Evolutionary conservation across 1,284 basidiomycete species (phyloP).

Genomic region (Leccinum idahoense): DNA sequence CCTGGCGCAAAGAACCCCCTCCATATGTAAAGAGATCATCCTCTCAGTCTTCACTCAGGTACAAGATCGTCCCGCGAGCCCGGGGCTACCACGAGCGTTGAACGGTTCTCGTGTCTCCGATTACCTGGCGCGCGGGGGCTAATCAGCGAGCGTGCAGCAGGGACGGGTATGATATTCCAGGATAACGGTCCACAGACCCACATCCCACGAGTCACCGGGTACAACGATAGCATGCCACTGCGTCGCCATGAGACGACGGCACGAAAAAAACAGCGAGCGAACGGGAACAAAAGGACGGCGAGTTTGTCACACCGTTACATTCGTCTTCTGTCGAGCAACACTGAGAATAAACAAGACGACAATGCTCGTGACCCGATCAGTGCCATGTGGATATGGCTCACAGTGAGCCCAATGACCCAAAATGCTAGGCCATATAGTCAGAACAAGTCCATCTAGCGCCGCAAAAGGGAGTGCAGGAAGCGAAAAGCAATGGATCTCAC

Average conservation of each 20-base stretch:
- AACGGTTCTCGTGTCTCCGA: constrained; percentile 8
- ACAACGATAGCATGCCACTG: background rate
- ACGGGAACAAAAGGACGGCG: background rate
- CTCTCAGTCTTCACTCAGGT: background rate
- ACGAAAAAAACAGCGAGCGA: background rate
- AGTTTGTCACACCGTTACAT: background rate
- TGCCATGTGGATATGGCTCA: background rate
- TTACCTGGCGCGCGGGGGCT: background rate
- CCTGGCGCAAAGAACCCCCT: background rate
- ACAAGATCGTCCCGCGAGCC: constrained; percentile 13
- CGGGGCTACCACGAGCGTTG: background rate
- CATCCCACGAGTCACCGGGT: background rate
- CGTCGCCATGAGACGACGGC: background rate
- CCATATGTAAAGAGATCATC: constrained; percentile 8
- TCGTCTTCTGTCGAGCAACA: constrained; percentile 3
- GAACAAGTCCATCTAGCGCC: too few species aligned
- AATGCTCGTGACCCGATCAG: background rate
- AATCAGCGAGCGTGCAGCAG: background rate
- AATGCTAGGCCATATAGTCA: too few species aligned
- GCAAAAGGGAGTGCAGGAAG: too few species aligned
- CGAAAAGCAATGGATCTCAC: too few species aligned
- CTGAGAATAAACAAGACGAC: background rate
- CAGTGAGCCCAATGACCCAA: too few species aligned
- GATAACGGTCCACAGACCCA: background rate
- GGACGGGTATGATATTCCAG: background rate